Conservation (phyloP, 208 protist genomes). For the Trypanosomatidae sp. region DNA sequence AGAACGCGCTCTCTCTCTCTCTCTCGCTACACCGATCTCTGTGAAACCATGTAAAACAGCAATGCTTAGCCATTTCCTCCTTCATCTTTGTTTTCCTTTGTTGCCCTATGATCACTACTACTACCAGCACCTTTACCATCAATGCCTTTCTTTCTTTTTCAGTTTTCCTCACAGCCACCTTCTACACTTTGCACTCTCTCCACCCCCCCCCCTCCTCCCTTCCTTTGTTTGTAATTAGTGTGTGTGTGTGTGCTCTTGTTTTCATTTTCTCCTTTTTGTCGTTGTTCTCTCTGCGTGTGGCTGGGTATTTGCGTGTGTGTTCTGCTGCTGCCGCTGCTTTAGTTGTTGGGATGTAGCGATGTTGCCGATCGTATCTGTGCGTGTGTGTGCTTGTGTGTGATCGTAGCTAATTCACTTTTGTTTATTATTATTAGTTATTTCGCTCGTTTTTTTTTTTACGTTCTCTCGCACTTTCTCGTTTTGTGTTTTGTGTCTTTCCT, state of each 20-base stretch:
- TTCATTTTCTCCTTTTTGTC: no score
- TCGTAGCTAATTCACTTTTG: background rate
- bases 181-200: background rate
- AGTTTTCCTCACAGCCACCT: background rate
- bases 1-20: background rate
- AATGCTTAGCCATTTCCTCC: background rate
- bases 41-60: conserved; percentile 8
- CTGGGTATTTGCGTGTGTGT: background rate
- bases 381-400: no score
- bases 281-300: background rate
- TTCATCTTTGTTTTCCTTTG: background rate
- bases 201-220: background rate
- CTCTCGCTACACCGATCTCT: background rate
- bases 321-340: background rate
- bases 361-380: background rate
- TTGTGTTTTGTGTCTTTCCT: background rate
- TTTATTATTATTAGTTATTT: background rate
- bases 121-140: background rate
- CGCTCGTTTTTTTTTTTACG: background rate
- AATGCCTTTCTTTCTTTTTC: background rate
- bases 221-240: background rate
- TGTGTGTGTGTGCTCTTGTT: background rate
- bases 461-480: background rate
- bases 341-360: background rate
- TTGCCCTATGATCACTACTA: background rate